These are phyloP conservation scores for Jacaranda mimosifolia DNA, from an alignment of 257 asterid genomes.

Conservation along the genomic window DNA sequence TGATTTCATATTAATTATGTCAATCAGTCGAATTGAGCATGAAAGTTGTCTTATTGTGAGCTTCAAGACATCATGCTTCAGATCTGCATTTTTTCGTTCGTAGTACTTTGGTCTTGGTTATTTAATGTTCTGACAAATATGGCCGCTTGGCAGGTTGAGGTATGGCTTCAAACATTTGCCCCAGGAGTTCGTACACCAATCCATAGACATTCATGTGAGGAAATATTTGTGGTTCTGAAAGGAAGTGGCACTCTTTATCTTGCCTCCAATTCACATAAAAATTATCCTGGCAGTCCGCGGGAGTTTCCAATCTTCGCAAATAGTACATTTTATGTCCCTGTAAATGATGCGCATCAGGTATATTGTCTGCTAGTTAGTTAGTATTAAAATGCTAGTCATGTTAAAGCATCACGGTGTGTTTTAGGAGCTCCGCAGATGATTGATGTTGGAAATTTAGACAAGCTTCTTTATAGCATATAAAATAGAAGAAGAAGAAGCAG, in stretches of 20 bases:
- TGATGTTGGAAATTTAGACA: not conserved
- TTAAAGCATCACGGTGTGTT: constrained; percentile 1
- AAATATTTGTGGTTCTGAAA: constrained; percentile 77
- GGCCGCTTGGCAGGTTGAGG: constrained; percentile 69
- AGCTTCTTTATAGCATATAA: not conserved
- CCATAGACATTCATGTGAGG: constrained; percentile 96
- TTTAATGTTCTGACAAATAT: constrained; percentile 13
- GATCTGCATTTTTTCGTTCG: not conserved
- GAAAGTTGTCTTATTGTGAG: not conserved
- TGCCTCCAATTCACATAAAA: constrained; percentile 68
- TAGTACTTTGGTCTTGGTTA: not conserved
- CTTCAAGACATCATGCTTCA: not conserved
- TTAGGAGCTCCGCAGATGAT: not conserved
- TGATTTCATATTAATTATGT: too few relatives aligned
- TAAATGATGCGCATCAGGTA: constrained; percentile 95
- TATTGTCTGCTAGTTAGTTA: not conserved
- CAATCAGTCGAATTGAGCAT: too few relatives aligned
- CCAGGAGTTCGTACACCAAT: constrained; percentile 86
- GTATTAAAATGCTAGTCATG: not conserved
- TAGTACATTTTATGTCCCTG: constrained; percentile 85
- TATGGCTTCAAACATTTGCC: constrained; percentile 93
- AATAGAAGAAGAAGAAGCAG: not conserved
- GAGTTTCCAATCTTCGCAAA: constrained; percentile 71
- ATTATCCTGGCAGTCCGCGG: constrained; percentile 74
- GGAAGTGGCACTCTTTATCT: constrained; percentile 90